Evolutionary conservation across 106 monocot species (phyloP).

Genomic region (Dioscorea dumetorum): DNA sequence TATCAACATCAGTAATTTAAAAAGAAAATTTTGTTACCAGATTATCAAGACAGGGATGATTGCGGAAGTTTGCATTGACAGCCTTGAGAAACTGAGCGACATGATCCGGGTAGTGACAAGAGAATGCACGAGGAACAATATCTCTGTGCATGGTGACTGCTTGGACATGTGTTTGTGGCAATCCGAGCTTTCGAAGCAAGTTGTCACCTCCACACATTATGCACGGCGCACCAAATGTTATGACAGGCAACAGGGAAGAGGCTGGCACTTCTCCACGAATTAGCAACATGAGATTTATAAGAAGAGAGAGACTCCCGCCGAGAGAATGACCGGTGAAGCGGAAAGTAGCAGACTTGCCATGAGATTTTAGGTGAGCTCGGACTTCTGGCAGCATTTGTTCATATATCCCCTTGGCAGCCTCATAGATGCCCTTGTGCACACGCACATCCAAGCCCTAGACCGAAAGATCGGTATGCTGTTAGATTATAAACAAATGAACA

Average conservation of each 20-base stretch:
- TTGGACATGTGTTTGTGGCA: slow-evolving; percentile 19
- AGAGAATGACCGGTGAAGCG: slow-evolving; percentile 24
- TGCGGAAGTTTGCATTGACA: slow-evolving; percentile 16
- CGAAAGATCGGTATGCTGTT: not conserved
- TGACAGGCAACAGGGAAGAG: slow-evolving; percentile 20
- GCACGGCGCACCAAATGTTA: slow-evolving; percentile 24
- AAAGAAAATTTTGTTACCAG: not conserved
- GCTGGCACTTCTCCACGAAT: slow-evolving; percentile 20
- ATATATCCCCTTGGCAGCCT: slow-evolving; percentile 21
- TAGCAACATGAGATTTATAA: slow-evolving; percentile 39
- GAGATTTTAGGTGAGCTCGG: slow-evolving; percentile 7
- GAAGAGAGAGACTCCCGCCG: slow-evolving; percentile 12
- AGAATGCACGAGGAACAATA: slow-evolving; percentile 25
- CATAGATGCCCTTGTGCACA: slow-evolving; percentile 16
- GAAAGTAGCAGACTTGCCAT: slow-evolving; percentile 3
- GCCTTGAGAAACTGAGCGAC: slow-evolving; percentile 18
- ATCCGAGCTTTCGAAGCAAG: slow-evolving; percentile 16
- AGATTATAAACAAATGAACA: no score
- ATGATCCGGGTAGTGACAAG: slow-evolving; percentile 22
- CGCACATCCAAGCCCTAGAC: slow-evolving; percentile 12
- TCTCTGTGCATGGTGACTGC: slow-evolving; percentile 19
- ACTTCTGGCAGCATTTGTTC: slow-evolving; percentile 20
- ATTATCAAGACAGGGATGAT: slow-evolving; percentile 19
- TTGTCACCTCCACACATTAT: slow-evolving; percentile 26
- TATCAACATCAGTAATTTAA: no score